A percentile compares a stretch with the other conserved stretches of the same genome.
phyloP scores from a whole-genome alignment of 164 flowering plant genomes.

The Tinospora cordifolia region DNA sequence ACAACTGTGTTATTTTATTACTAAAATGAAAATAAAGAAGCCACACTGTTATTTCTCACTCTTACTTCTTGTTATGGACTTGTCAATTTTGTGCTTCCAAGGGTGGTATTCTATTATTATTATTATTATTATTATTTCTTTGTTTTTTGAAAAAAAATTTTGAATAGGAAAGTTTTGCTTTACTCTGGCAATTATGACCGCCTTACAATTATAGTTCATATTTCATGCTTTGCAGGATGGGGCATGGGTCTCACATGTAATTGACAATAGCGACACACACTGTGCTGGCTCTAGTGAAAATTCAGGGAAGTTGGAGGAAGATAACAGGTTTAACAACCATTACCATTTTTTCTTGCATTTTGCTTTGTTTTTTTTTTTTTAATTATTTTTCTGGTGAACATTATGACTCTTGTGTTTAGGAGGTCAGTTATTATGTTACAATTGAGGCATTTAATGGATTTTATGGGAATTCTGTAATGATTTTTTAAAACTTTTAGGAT shows the following conservation, averaged over 20 bases:
- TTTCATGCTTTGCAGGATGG: constrained; percentile 40
- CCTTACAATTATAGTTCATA: not conserved
- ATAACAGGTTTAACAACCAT: constrained; percentile 36
- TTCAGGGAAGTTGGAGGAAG: constrained; percentile 28
- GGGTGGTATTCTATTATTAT: too few relatives aligned
- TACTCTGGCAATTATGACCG: not conserved
- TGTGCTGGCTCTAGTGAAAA: constrained; percentile 34
- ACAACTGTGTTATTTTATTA: not conserved
- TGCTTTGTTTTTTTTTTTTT: too few relatives aligned
- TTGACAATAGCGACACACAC: constrained; percentile 21
- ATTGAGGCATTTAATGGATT: not conserved
- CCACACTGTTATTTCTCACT: not conserved
- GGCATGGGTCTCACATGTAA: constrained; percentile 28
- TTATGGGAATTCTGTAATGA: not conserved
- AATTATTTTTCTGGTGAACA: too few relatives aligned
- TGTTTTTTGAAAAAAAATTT: too few relatives aligned
- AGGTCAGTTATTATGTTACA: not conserved
- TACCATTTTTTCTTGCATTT: too few relatives aligned
- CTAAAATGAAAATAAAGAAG: not conserved
- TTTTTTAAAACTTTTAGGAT: constrained; percentile 27
- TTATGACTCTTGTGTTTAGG: too few relatives aligned
- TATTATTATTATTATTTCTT: too few relatives aligned
- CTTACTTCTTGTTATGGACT: not conserved
- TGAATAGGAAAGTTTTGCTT: not conserved
- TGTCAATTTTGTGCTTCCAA: too few relatives aligned